These are phyloP conservation scores for Balakata baccata DNA, from an alignment of 345 rosid genomes.

Conservation along the genomic window DNA sequence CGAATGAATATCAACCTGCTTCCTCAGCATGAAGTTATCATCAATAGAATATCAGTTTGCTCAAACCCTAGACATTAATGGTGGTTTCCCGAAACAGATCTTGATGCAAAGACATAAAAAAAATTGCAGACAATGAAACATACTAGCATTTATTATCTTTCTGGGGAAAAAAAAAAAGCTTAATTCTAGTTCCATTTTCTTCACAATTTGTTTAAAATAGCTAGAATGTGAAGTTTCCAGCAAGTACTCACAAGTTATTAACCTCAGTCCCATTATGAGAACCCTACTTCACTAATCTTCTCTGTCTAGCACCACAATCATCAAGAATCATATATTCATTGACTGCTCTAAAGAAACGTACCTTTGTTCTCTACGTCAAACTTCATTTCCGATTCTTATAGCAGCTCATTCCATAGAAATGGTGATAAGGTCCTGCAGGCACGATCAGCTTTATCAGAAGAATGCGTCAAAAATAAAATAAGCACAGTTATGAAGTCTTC, in stretches of 20 bases:
- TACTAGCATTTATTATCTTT: not conserved
- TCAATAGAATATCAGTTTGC: not conserved
- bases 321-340: not conserved
- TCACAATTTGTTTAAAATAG: not conserved
- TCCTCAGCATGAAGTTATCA: not conserved
- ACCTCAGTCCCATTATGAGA: not conserved
- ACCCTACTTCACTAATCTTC: not conserved
- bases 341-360: not conserved
- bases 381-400: not conserved
- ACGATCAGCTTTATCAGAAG: not conserved
- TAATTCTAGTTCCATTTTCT: too few relatives aligned
- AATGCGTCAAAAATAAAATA: not conserved
- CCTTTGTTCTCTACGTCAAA: not conserved
- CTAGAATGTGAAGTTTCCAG: not conserved
- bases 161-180: not conserved
- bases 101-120: not conserved
- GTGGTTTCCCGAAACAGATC: not conserved
- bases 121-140: not conserved
- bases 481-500: not conserved
- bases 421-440: not conserved
- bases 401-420: not conserved
- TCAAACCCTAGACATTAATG: not conserved
- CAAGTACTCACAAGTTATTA: not conserved
- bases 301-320: not conserved
- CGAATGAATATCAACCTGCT: not conserved